phyloP scores from a whole-genome alignment of 2,329 filamentous ascomycete species.

The Botrytis byssoidea region DNA sequence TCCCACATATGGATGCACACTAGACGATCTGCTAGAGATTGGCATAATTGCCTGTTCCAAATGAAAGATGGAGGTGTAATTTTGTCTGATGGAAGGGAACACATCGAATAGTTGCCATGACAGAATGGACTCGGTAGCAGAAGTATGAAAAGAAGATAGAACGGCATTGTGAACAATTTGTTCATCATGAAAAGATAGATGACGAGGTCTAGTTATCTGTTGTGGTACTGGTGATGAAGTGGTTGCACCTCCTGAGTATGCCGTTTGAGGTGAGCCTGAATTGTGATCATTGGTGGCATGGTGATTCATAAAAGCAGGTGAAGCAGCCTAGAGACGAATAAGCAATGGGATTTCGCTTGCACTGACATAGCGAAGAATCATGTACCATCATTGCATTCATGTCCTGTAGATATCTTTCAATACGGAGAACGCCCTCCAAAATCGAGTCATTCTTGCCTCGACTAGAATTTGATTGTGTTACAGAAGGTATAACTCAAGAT shows the following conservation, averaged over 20 bases:
- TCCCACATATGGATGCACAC: slow-evolving; percentile 46
- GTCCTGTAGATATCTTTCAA: slow-evolving; percentile 48
- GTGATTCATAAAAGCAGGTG: neutral
- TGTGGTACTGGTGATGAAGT: neutral
- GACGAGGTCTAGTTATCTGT: neutral
- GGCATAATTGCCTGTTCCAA: slow-evolving; percentile 46
- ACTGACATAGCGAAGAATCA: neutral
- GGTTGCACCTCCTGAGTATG: neutral
- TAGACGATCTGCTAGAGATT: slow-evolving; percentile 39
- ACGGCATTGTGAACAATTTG: slow-evolving; percentile 45
- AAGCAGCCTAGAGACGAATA: slow-evolving; percentile 6
- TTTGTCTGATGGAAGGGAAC: slow-evolving; percentile 45
- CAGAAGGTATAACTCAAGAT: neutral
- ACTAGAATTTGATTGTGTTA: slow-evolving; percentile 31
- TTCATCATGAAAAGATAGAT: slow-evolving; percentile 9
- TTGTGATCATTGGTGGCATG: neutral
- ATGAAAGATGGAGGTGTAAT: slow-evolving; percentile 48
- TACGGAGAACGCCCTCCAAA: slow-evolving; percentile 48
- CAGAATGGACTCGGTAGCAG: slow-evolving; percentile 51
- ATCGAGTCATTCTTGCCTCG: slow-evolving; percentile 52
- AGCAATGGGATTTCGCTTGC: neutral
- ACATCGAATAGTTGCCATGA: slow-evolving; percentile 51
- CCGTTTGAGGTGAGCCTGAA: slow-evolving; percentile 8
- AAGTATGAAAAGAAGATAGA: slow-evolving; percentile 51
- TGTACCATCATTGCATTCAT: slow-evolving; percentile 38